Percentiles rank a stretch among this genome's conserved stretches.
phyloP scores from a whole-genome alignment of 352 stramenopile genomes.

The Phytophthora kernoviae region DNA sequence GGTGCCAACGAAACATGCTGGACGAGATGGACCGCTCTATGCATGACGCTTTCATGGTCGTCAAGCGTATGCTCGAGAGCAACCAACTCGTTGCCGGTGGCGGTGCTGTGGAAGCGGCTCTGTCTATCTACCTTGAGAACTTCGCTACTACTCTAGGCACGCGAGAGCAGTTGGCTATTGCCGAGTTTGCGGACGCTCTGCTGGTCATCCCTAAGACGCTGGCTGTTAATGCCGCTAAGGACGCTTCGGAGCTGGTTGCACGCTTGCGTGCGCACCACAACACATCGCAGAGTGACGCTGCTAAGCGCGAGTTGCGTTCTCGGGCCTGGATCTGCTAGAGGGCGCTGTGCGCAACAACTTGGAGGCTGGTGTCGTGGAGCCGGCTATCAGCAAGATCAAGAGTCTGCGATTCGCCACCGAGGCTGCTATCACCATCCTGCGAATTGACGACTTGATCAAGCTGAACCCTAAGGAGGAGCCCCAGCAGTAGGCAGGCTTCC shows the following conservation, averaged over 20 bases:
- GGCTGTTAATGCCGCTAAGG: slow-evolving; percentile 98
- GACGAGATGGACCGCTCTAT: slow-evolving; percentile 99
- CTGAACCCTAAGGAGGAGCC: slow-evolving; percentile 91
- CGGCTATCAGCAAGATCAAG: slow-evolving; percentile 99
- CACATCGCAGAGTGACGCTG: slow-evolving; percentile 90
- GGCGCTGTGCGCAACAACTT: slow-evolving; percentile 97
- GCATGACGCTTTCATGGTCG: slow-evolving; percentile 99
- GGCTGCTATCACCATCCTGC: slow-evolving; percentile 99
- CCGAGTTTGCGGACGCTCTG: slow-evolving; percentile 98
- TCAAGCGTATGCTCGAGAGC: slow-evolving; percentile 99
- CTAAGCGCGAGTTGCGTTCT: slow-evolving; percentile 81
- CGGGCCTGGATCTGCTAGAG: slow-evolving; percentile 96
- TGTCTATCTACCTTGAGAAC: slow-evolving; percentile 98
- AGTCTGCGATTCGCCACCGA: slow-evolving; percentile 99
- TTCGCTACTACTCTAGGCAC: slow-evolving; percentile 97
- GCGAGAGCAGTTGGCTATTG: slow-evolving; percentile 98
- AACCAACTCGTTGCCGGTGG: slow-evolving; percentile 98
- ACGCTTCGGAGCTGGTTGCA: slow-evolving; percentile 98
- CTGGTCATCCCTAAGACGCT: slow-evolving; percentile 99
- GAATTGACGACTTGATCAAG: slow-evolving; percentile 99
- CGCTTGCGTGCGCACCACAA: slow-evolving; percentile 97
- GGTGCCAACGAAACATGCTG: slow-evolving; percentile 99
- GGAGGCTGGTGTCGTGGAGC: slow-evolving; percentile 97
- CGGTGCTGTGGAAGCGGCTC: slow-evolving; percentile 96
- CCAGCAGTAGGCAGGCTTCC: slow-evolving; percentile 60